Conservation (phyloP, 2,329 filamentous ascomycete genomes). For the Fusarium luffae region DNA sequence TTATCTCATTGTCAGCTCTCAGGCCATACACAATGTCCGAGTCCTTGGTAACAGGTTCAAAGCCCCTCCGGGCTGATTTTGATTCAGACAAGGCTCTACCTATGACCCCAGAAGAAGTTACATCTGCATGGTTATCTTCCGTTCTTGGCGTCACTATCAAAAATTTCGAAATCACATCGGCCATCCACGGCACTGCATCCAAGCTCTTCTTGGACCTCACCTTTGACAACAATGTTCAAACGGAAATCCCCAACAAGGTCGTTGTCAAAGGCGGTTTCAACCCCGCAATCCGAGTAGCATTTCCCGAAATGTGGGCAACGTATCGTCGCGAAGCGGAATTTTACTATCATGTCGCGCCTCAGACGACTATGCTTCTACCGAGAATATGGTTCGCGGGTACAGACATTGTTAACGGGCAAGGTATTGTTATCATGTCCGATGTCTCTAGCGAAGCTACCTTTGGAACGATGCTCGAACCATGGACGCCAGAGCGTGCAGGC, state of each 20-base stretch:
- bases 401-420: neutral
- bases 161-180: neutral
- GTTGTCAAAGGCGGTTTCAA: neutral
- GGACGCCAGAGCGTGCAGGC: neutral
- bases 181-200: constrained; percentile 3
- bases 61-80: neutral
- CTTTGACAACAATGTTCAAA: neutral
- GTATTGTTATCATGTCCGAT: constrained; percentile 1
- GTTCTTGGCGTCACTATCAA: neutral
- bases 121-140: neutral
- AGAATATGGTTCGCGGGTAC: neutral
- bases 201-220: neutral
- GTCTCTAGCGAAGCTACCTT: neutral
- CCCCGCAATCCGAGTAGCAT: neutral
- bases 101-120: neutral
- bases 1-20: neutral
- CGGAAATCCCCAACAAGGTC: neutral
- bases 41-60: neutral
- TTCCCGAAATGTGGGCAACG: neutral
- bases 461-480: neutral
- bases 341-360: neutral
- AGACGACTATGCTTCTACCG: neutral
- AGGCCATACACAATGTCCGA: neutral
- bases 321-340: constrained; percentile 9
- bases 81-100: neutral